Evolutionary conservation across 208 protist genomes (phyloP).

Genomic region (Trypanosoma vivax): DNA sequence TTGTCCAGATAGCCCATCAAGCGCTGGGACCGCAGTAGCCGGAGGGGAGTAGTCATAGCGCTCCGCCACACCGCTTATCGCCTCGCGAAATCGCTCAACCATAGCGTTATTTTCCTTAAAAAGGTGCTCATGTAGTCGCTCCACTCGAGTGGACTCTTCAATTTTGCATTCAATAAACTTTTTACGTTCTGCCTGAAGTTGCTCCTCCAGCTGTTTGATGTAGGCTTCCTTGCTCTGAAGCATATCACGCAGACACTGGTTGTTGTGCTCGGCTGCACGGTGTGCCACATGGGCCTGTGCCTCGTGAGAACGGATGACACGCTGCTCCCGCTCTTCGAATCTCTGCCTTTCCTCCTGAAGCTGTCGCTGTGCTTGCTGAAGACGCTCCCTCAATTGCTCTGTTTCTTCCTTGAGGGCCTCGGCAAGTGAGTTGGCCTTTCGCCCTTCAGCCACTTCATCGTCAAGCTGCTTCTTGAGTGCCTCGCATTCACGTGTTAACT

Average conservation of each 20-base stretch:
- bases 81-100: constrained; percentile 73
- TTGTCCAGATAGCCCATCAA: constrained; percentile 31
- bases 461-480: constrained; percentile 40
- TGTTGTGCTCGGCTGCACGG: constrained; percentile 77
- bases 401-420: constrained; percentile 47
- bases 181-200: constrained; percentile 71
- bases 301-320: constrained; percentile 58
- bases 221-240: constrained; percentile 63
- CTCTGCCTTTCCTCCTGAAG: constrained; percentile 64
- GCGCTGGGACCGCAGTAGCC: background rate
- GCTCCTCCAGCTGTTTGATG: constrained; percentile 60
- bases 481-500: constrained; percentile 47
- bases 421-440: constrained; percentile 18
- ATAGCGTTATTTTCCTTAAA: constrained; percentile 79
- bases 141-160: constrained; percentile 74
- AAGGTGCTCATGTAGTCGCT: constrained; percentile 76
- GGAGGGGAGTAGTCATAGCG: constrained; percentile 8
- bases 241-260: constrained; percentile 64
- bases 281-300: constrained; percentile 62
- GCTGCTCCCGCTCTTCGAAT: constrained; percentile 41
- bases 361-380: constrained; percentile 44
- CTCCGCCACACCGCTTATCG: constrained; percentile 52
- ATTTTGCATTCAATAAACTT: constrained; percentile 63
- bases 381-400: constrained; percentile 28
- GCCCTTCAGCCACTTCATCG: constrained; percentile 22